Conservation (phyloP, 148 eudicot genomes). For the Cornus suecica region DNA sequence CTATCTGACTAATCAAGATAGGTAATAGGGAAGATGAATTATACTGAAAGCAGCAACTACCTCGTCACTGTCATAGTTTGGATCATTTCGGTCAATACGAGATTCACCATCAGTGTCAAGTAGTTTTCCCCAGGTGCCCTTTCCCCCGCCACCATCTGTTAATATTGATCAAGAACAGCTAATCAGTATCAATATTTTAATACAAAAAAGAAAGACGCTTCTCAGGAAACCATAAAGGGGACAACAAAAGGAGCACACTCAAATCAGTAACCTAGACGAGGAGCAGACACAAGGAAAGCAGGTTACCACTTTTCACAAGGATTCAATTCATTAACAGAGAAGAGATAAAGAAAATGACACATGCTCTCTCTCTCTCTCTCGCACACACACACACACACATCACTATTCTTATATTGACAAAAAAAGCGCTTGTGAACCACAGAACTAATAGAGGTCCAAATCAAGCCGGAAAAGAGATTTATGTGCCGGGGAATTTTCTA, state of each 20-base stretch:
- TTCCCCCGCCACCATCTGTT: conserved; percentile 95
- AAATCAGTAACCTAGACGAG: neutral
- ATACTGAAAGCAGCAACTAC: conserved; percentile 29
- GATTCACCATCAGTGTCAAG: conserved; percentile 80
- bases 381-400: no score
- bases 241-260: neutral
- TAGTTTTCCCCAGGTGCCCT: conserved; percentile 96
- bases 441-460: no score
- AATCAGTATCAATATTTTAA: neutral
- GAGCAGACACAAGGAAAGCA: neutral
- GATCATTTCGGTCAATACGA: conserved; percentile 83
- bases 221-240: neutral
- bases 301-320: neutral
- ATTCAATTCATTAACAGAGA: neutral
- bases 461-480: no score
- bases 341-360: no score
- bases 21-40: neutral
- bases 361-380: neutral
- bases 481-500: no score
- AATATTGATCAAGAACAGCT: conserved; percentile 5
- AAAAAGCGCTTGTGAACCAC: neutral
- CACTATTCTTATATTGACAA: neutral
- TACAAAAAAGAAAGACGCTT: neutral
- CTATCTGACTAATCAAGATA: neutral
- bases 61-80: conserved; percentile 96